Evolutionary conservation across 164 flowering plant genomes (phyloP).

Genomic region (Aristolochia contorta): DNA sequence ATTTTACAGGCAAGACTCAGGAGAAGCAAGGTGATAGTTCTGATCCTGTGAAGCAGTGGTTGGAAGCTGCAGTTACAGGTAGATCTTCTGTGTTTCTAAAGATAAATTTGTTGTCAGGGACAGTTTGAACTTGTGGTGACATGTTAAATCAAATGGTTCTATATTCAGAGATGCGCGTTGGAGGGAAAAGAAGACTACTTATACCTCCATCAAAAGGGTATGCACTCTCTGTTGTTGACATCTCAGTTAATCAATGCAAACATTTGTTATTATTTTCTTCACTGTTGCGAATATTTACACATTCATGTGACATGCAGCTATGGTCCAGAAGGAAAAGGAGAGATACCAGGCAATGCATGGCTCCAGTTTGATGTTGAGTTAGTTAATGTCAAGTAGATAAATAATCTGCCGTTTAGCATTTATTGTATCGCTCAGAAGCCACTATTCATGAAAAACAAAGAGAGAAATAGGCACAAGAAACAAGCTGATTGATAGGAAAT

Average conservation of each 20-base stretch:
- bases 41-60: background rate
- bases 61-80: background rate
- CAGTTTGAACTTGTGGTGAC: background rate
- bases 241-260: background rate
- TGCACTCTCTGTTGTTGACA: background rate
- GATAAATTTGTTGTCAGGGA: background rate
- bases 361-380: conserved; percentile 1
- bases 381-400: background rate
- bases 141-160: background rate
- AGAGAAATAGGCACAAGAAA: too few species aligned
- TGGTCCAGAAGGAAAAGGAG: background rate
- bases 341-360: background rate
- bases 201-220: conserved; percentile 2
- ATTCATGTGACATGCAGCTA: background rate
- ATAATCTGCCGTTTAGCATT: background rate
- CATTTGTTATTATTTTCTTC: background rate
- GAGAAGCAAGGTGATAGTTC: too few species aligned
- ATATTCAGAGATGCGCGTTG: background rate
- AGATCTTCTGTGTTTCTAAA: background rate
- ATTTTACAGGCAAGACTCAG: background rate
- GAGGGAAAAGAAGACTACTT: conserved; percentile 1
- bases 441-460: too few species aligned
- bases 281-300: background rate
- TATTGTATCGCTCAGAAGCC: too few species aligned
- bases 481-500: too few species aligned